Evolutionary conservation across 306 rosid genomes (phyloP).

Genomic region (Vicia villosa): DNA sequence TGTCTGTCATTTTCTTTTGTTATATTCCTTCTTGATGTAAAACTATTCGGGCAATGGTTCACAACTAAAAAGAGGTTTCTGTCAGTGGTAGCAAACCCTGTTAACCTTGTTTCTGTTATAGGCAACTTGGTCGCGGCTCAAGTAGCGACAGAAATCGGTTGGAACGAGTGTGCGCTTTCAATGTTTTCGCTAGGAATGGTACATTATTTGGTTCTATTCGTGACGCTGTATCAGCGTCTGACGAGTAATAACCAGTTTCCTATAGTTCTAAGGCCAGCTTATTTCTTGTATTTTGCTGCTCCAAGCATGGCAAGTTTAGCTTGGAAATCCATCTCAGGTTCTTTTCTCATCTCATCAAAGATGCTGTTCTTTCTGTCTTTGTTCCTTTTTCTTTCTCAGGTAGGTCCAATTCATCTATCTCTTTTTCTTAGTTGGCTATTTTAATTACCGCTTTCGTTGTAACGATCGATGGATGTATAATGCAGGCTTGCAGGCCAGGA

Average conservation of each 20-base stretch:
- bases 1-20: constrained; percentile 44
- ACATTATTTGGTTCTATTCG: constrained; percentile 50
- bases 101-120: constrained; percentile 55
- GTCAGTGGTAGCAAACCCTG: constrained; percentile 51
- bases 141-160: constrained; percentile 47
- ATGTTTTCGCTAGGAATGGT: constrained; percentile 51
- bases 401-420: constrained; percentile 15
- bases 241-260: constrained; percentile 45
- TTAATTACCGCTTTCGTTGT: not conserved
- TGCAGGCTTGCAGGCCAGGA: constrained; percentile 50
- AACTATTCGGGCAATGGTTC: constrained; percentile 55
- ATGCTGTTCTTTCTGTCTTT: constrained; percentile 59
- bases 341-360: constrained; percentile 49
- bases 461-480: not conserved
- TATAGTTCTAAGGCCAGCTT: constrained; percentile 45
- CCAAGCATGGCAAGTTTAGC: constrained; percentile 66
- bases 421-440: not conserved
- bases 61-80: constrained; percentile 53
- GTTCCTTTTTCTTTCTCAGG: constrained; percentile 56
- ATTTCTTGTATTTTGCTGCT: constrained; percentile 54
- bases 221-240: constrained; percentile 51
- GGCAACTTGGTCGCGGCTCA: constrained; percentile 53
- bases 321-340: constrained; percentile 52
- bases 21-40: constrained; percentile 48
- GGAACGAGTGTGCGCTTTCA: constrained; percentile 53